Evolutionary conservation across 1,139 yeast genomes (phyloP), one percentile per base, ranked within the genome.

Genomic region (Lodderomyces theae): DNA sequence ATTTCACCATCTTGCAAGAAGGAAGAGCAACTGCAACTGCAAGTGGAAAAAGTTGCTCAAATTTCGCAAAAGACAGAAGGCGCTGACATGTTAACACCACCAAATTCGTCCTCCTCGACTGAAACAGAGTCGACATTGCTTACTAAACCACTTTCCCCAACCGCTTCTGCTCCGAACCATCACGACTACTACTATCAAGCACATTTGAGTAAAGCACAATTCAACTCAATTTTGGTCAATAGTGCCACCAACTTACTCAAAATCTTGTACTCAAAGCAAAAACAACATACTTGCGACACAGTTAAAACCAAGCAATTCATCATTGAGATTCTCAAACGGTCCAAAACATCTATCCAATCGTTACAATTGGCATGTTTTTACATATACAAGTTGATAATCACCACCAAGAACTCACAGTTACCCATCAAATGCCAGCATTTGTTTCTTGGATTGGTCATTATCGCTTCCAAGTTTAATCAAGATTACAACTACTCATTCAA

Each of bases 381-480:
- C 57, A 56, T 85, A 34, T 64, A 76, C 47, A 75, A 76, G 48
- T 58, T 83, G 39, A 56, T 66, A 38, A 56, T 61, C 40, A 19
- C 31, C 22, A 34, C 15, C 21, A 11, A 10, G 16, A 28, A 39
- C 44, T 21, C 30, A 34, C 10, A n/a, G 8, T 7, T 44, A 31
- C 35, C 47, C 39, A 35, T 42, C 34, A 22, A 82, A 86, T 53
- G 83, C 88, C 6, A 78, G 85, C 51, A 77, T 48, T 70, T 80
- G 35, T 81, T 86, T 50, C 68, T 86, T 46, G 78, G 83, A 3
- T 72, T 85, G 51, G 59, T 86, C 40, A 82, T 86, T 42, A 64
- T 86, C 37, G 82, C 92, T 1, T 77, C 84, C 41, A 86, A 86
- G 57, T 85, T 80, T 57, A 70, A 77, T 47, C 88, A 82, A 57